Percentiles rank a stretch among this genome's conserved stretches.
Conservation (phyloP, 1,284 basidiomycete species). For the Apiotrichum gamsii region DNA sequence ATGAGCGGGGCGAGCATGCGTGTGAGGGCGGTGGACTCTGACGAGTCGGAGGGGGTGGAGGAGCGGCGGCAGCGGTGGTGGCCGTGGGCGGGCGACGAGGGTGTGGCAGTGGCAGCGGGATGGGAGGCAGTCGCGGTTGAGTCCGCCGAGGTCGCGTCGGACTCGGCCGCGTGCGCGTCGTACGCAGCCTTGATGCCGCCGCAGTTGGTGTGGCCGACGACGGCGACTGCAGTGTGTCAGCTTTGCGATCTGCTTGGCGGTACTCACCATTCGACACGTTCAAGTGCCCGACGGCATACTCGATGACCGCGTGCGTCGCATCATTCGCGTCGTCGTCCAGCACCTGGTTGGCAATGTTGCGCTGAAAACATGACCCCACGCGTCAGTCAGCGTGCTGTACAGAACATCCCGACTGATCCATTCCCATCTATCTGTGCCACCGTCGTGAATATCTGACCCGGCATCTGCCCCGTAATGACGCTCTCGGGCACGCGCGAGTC, state of each 20-base stretch:
- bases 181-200: slow-evolving; percentile 66
- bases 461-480: slow-evolving; percentile 45
- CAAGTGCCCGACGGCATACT: slow-evolving; percentile 71
- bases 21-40: slow-evolving; percentile 48
- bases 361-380: no score
- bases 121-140: not conserved
- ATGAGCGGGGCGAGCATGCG: slow-evolving; percentile 70
- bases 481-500: slow-evolving; percentile 47
- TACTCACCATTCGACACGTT: slow-evolving; percentile 70
- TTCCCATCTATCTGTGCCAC: slow-evolving; percentile 13
- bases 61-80: slow-evolving; percentile 67
- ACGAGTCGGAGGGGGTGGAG: slow-evolving; percentile 53
- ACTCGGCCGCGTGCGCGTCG: slow-evolving; percentile 26
- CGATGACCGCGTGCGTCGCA: slow-evolving; percentile 68
- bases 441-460: slow-evolving; percentile 64
- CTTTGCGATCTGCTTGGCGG: slow-evolving; percentile 4
- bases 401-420: no score
- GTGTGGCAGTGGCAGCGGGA: not conserved
- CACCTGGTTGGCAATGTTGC: slow-evolving; percentile 52
- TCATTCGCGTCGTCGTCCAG: slow-evolving; percentile 60
- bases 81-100: slow-evolving; percentile 58
- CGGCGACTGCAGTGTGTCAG: slow-evolving; percentile 55
- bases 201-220: slow-evolving; percentile 75
- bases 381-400: no score
- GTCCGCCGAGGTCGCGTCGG: no score